A percentile compares a stretch with the other conserved stretches of the same genome.
Evolutionary conservation across 129 eudicot genomes (phyloP).

Genomic region (Scalesia atractyloides): DNA sequence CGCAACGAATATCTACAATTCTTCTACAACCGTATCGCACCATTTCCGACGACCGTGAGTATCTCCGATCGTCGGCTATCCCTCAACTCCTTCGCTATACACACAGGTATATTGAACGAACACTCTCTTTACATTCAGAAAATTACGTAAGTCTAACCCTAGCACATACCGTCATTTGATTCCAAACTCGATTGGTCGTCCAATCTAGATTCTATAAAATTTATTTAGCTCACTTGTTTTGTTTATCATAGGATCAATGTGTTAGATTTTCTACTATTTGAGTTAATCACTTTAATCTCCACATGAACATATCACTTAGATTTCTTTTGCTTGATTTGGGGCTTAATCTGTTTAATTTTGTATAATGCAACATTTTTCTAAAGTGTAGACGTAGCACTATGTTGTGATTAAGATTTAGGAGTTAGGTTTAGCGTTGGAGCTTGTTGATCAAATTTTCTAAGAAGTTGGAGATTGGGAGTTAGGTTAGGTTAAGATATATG

Average conservation of each 20-base stretch:
- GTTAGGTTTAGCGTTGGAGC: neutral
- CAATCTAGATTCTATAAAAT: neutral
- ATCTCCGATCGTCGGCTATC: constrained; percentile 16
- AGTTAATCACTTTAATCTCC: constrained; percentile 1
- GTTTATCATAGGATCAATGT: constrained; percentile 1
- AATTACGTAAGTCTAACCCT: constrained; percentile 25
- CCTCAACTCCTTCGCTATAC: constrained; percentile 11
- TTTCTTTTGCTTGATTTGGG: neutral
- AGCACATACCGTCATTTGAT: constrained; percentile 22
- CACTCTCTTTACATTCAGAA: constrained; percentile 19
- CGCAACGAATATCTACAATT: neutral
- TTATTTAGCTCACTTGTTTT: constrained; percentile 1
- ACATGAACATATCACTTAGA: neutral
- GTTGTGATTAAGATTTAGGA: neutral
- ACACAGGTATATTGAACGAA: constrained; percentile 16
- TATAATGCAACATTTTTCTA: constrained; percentile 7
- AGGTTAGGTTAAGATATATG: neutral
- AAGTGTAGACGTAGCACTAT: neutral
- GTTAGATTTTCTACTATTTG: constrained; percentile 5
- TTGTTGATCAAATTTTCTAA: neutral
- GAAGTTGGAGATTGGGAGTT: constrained; percentile 1
- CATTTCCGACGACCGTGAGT: constrained; percentile 22
- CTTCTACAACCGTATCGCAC: constrained; percentile 20
- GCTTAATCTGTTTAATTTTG: neutral
- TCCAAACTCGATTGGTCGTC: constrained; percentile 13